Conservation (phyloP, 768 basidiomycete species). For the Kwoniella mangroviensis region DNA sequence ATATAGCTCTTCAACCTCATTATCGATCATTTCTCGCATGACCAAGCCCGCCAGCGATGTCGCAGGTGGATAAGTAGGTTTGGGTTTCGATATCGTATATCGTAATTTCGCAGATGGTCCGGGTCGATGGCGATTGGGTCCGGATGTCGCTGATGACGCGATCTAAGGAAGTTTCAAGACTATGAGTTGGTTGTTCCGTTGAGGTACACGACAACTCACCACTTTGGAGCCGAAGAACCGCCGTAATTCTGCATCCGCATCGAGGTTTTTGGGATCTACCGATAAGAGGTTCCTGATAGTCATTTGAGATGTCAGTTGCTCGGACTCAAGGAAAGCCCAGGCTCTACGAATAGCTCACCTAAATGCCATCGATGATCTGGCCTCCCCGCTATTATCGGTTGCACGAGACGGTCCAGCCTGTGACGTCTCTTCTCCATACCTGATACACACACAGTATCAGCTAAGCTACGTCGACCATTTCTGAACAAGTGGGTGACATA, state of each 20-base stretch:
- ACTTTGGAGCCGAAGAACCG: conserved; percentile 94
- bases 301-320: too few species aligned
- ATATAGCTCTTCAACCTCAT: conserved; percentile 64
- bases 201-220: conserved; percentile 59
- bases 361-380: conserved; percentile 50
- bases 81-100: conserved; percentile 77
- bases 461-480: not conserved
- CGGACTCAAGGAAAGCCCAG: too few species aligned
- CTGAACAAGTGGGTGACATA: conserved; percentile 45
- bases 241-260: conserved; percentile 86
- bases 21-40: conserved; percentile 65
- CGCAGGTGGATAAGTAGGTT: conserved; percentile 72
- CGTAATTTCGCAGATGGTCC: conserved; percentile 57
- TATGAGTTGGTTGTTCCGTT: not conserved
- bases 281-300: too few species aligned
- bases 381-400: conserved; percentile 40
- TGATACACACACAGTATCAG: not conserved
- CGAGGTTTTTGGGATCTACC: conserved; percentile 79
- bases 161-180: conserved; percentile 31
- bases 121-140: conserved; percentile 54
- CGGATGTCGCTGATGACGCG: conserved; percentile 54
- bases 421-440: conserved; percentile 58
- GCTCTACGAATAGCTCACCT: too few species aligned
- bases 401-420: conserved; percentile 33
- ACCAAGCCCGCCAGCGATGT: conserved; percentile 67